Percentiles rank a stretch among this genome's conserved stretches.
Conservation (phyloP, 2,329 filamentous ascomycete species). For the Aspergillus intermedius region DNA sequence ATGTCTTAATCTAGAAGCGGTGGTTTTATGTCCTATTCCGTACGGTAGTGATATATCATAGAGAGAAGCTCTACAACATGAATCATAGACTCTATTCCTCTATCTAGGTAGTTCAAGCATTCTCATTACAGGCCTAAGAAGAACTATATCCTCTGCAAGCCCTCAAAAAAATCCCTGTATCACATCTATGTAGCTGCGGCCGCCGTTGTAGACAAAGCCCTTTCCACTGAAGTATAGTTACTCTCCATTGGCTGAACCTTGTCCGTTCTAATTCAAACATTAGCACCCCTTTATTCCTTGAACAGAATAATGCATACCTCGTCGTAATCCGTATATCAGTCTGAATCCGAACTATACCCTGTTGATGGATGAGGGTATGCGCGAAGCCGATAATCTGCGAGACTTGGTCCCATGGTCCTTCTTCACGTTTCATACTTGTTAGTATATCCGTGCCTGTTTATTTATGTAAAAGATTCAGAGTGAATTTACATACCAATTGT, state of each 20-base stretch:
- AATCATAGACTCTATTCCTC: too few species aligned
- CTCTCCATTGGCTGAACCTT: conserved; percentile 71
- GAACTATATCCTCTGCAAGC: too few species aligned
- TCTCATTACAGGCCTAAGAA: too few species aligned
- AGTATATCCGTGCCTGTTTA: neutral
- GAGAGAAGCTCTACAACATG: too few species aligned
- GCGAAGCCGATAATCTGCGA: conserved; percentile 72
- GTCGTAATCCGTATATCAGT: conserved; percentile 76
- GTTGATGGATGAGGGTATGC: conserved; percentile 64
- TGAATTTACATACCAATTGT: conserved; percentile 61
- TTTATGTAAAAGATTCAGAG: neutral
- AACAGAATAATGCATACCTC: conserved; percentile 43
- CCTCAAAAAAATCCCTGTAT: neutral
- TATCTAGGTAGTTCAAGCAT: too few species aligned
- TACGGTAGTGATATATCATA: too few species aligned
- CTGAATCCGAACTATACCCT: conserved; percentile 72
- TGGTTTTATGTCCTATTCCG: too few species aligned
- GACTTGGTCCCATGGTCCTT: conserved; percentile 81
- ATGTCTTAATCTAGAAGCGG: too few species aligned
- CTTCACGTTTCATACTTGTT: conserved; percentile 39
- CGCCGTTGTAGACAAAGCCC: conserved; percentile 31
- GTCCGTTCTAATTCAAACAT: conserved; percentile 55
- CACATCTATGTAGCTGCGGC: neutral
- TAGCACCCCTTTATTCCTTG: neutral
- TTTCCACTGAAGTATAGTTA: conserved; percentile 58